Evolutionary conservation across 1,284 basidiomycete genomes (phyloP).

Genomic region (Trametes hirsuta): DNA sequence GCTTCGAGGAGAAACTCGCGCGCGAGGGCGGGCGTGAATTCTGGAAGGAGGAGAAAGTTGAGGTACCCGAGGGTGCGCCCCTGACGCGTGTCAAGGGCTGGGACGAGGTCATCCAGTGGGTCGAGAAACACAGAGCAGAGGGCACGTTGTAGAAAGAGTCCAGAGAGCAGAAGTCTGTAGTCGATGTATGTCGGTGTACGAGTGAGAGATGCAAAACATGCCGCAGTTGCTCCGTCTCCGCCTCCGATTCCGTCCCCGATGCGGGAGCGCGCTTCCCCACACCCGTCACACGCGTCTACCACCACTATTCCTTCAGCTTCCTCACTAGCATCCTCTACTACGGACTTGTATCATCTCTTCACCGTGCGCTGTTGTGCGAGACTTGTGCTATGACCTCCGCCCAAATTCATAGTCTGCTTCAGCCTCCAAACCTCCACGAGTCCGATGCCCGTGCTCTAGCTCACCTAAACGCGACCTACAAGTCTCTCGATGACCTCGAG

Average conservation of each 20-base stretch:
- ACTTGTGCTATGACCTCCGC: conserved; percentile 47
- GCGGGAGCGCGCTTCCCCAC: too few relatives aligned
- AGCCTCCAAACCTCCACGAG: conserved; percentile 46
- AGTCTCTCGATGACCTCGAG: conserved; percentile 45
- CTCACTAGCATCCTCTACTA: too few relatives aligned
- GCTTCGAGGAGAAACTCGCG: conserved; percentile 59
- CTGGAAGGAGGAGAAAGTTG: conserved; percentile 55
- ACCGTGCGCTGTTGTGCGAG: too few relatives aligned
- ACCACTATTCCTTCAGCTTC: too few relatives aligned
- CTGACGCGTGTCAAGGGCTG: conserved; percentile 58
- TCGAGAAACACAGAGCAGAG: conserved; percentile 40
- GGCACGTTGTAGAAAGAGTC: conserved; percentile 27
- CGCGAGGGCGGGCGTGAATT: conserved; percentile 53
- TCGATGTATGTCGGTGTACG: too few relatives aligned
- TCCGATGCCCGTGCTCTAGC: conserved; percentile 48
- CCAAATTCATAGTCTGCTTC: conserved; percentile 51
- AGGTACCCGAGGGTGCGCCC: conserved; percentile 47
- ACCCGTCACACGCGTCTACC: too few relatives aligned
- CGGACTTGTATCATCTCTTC: too few relatives aligned
- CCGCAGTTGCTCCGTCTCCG: too few relatives aligned
- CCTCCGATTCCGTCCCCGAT: too few relatives aligned
- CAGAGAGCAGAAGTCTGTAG: too few relatives aligned
- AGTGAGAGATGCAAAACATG: too few relatives aligned
- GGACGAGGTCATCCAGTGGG: conserved; percentile 56
- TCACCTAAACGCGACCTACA: conserved; percentile 50